Evolutionary conservation across 305 asterid genomes (phyloP).

Genomic region (Fraxinus velutina): DNA sequence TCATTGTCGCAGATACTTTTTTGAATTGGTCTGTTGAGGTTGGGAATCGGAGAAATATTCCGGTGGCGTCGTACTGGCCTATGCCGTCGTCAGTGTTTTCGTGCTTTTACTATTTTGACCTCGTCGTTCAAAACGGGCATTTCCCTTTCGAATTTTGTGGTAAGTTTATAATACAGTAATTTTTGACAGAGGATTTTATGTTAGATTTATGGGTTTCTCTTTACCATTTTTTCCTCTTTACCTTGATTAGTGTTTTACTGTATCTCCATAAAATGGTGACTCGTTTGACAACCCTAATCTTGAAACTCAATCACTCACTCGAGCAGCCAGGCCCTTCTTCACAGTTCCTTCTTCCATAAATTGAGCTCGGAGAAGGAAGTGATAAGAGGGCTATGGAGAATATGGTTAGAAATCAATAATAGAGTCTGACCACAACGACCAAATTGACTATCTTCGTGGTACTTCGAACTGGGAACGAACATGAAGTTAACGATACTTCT

Average conservation of each 20-base stretch:
- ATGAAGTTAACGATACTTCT: not conserved
- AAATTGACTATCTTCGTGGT: not conserved
- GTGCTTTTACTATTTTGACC: constrained; percentile 47
- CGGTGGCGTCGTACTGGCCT: constrained; percentile 63
- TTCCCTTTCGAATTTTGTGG: constrained; percentile 45
- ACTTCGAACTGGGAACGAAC: not conserved
- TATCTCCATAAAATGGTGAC: not conserved
- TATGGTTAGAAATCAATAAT: too few relatives aligned
- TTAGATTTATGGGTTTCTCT: not conserved
- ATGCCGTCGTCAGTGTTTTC: constrained; percentile 55
- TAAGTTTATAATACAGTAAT: constrained; percentile 17
- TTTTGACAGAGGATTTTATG: not conserved
- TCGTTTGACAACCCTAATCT: not conserved
- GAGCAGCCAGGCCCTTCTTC: not conserved
- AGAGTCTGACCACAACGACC: too few relatives aligned
- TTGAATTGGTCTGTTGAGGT: constrained; percentile 50
- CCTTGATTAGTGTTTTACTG: not conserved
- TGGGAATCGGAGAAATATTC: constrained; percentile 49
- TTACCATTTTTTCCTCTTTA: not conserved
- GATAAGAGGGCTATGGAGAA: too few relatives aligned
- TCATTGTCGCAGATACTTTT: constrained; percentile 43
- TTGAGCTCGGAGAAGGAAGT: too few relatives aligned
- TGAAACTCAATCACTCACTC: not conserved
- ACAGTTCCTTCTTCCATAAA: too few relatives aligned
- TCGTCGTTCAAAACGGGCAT: constrained; percentile 34